Evolutionary conservation across 2,329 filamentous ascomycete genomes (phyloP), one percentile per base, ranked within the genome.

Genomic region (Colletotrichum cereale): DNA sequence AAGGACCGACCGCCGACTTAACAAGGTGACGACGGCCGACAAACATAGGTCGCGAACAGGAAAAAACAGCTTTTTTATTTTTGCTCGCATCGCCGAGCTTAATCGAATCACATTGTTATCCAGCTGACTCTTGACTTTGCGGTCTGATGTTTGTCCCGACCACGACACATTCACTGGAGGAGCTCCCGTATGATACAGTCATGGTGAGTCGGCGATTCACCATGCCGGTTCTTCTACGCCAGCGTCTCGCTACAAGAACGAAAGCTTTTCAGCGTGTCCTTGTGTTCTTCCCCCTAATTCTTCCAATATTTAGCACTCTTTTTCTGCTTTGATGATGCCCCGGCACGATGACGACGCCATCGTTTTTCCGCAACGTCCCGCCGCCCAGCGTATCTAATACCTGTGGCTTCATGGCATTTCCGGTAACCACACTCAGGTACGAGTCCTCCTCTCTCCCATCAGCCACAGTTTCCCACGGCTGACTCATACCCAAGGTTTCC

Each of bases 371-470:
- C 12, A 26, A 26, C 14, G 14, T 26, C 34, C n/a, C 12, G 14
- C 14, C 44, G 24, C 1, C 44, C 5, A 38, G 21, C 4, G 26
- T 10, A 4, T 8, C n/a, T n/a, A 29, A 68, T 3, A 69, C 58
- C 31, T 72, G 69, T 12, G 69, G 69, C 29, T 72, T 38, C 44
- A 31, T 42, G 0, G 42, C 36, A 4, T 53, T 47, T 6, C 36
- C 65, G 3, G 40, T 58, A 12, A 55, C 53, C 0, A 48, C 36
- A 0, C 44, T 63, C 5, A 53, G 44, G 69, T 56, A 64, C 2
- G n/a, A 1, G 14, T 12, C 29, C 1, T 0, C 4, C 1, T 0
- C 3, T 10, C 0, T 2, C 12, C 11, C 1, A 16, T 8, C 5
- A 3, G 0, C 2, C 6, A 14, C 2, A 1, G 11, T 14, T 12